Conservation (phyloP, 1,139 yeast genomes). For the Petasospora fabianii region DNA sequence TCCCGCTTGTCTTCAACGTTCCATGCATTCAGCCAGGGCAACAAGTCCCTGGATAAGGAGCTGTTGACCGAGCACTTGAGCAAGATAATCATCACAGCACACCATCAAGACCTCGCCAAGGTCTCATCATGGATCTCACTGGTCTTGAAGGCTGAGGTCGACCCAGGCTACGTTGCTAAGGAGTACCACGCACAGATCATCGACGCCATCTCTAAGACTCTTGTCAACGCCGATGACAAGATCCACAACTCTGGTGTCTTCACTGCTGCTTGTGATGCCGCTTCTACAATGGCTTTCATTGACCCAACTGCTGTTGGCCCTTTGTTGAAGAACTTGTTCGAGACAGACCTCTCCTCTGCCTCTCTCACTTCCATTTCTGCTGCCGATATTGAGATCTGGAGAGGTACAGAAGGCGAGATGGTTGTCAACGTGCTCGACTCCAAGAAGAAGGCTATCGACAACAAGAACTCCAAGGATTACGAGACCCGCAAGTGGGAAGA, state of each 20-base stretch:
- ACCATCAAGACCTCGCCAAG: conserved; percentile 41
- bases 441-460: conserved; percentile 35
- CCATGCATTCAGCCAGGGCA: conserved; percentile 40
- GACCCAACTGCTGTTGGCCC: conserved; percentile 61
- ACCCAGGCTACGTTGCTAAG: conserved; percentile 59
- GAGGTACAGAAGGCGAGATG: conserved; percentile 61
- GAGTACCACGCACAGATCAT: conserved; percentile 39
- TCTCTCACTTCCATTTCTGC: conserved; percentile 33
- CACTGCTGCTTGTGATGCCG: conserved; percentile 41
- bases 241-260: conserved; percentile 29
- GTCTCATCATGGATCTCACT: conserved; percentile 76
- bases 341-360: conserved; percentile 37
- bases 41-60: conserved; percentile 30
- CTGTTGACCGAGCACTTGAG: conserved; percentile 40
- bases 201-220: conserved; percentile 27
- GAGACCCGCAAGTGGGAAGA: conserved; percentile 92
- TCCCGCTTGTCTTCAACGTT: conserved; percentile 41
- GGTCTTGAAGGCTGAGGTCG: conserved; percentile 55
- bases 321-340: conserved; percentile 40
- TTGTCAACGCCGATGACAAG: conserved; percentile 22
- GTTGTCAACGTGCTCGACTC: conserved; percentile 60
- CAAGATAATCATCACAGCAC: conserved; percentile 50
- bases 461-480: conserved; percentile 74
- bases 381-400: conserved; percentile 59
- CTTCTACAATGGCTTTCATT: conserved; percentile 65